These are phyloP conservation scores for Wallacemonas sp. DNA, from an alignment of 208 protist species.

Conservation along the genomic window DNA sequence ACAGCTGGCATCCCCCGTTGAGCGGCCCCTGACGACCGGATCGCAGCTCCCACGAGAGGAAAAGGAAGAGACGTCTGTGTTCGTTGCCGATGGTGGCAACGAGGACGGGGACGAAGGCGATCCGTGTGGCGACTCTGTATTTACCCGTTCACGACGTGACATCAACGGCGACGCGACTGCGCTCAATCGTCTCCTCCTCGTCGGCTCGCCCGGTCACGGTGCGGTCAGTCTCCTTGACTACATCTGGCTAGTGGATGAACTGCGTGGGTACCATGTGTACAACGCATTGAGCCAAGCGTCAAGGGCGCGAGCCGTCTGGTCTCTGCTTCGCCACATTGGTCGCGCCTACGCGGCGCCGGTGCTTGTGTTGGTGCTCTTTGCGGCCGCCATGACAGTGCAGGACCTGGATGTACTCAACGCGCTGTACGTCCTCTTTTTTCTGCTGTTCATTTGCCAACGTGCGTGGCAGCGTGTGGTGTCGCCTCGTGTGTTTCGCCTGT, in stretches of 20 bases:
- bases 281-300: not conserved
- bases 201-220: constrained; percentile 20
- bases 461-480: not conserved
- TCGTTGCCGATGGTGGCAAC: not conserved
- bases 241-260: constrained; percentile 17
- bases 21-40: constrained; percentile 2
- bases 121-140: no score
- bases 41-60: no score
- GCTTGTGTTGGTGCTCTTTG: constrained; percentile 9
- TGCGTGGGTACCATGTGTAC: constrained; percentile 18
- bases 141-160: no score
- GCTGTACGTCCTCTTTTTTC: constrained; percentile 38
- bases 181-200: not conserved
- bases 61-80: not conserved
- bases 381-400: constrained; percentile 16
- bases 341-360: constrained; percentile 8
- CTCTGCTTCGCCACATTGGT: constrained; percentile 5
- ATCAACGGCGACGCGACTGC: not conserved
- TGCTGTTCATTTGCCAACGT: constrained; percentile 35
- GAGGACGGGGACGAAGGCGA: not conserved
- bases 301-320: not conserved
- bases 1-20: constrained; percentile 4
- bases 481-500: not conserved
- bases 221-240: constrained; percentile 22
- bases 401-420: constrained; percentile 21